A percentile compares a stretch with the other conserved stretches of the same genome.
These are phyloP conservation scores for Volvox reticuliferus DNA, from an alignment of 139 green algal genomes.

Conservation along the genomic window DNA sequence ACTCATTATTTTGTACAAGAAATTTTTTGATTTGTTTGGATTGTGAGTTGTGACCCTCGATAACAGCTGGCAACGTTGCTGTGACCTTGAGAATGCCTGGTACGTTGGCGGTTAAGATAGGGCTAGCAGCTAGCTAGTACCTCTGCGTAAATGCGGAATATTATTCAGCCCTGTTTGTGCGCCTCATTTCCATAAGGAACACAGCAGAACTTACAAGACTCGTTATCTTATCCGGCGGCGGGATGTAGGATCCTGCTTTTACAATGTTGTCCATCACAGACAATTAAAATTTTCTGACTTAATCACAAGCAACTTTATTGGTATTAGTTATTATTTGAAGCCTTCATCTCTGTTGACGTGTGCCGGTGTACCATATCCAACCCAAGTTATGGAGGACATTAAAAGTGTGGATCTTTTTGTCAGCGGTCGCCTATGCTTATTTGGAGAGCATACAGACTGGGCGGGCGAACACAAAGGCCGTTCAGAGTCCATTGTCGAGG, in stretches of 20 bases:
- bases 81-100: too few relatives aligned
- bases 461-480: constrained; percentile 35
- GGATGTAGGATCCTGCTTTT: too few relatives aligned
- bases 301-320: too few relatives aligned
- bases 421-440: constrained; percentile 73
- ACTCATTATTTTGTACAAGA: too few relatives aligned
- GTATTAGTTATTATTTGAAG: not conserved
- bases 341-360: not conserved
- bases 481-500: constrained; percentile 52
- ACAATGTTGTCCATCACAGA: not conserved
- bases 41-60: too few relatives aligned
- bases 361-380: not conserved
- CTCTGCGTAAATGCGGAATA: not conserved
- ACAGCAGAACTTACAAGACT: not conserved
- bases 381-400: not conserved
- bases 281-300: too few relatives aligned
- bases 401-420: constrained; percentile 73
- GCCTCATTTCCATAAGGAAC: too few relatives aligned
- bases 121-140: not conserved
- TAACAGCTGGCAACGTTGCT: too few relatives aligned
- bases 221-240: too few relatives aligned
- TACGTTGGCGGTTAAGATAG: too few relatives aligned
- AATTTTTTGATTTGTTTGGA: too few relatives aligned
- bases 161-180: too few relatives aligned
- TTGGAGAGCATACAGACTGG: constrained; percentile 78